These are phyloP conservation scores for Cercospora berteroae DNA, from an alignment of 2,329 filamentous ascomycete genomes.

Conservation along the genomic window DNA sequence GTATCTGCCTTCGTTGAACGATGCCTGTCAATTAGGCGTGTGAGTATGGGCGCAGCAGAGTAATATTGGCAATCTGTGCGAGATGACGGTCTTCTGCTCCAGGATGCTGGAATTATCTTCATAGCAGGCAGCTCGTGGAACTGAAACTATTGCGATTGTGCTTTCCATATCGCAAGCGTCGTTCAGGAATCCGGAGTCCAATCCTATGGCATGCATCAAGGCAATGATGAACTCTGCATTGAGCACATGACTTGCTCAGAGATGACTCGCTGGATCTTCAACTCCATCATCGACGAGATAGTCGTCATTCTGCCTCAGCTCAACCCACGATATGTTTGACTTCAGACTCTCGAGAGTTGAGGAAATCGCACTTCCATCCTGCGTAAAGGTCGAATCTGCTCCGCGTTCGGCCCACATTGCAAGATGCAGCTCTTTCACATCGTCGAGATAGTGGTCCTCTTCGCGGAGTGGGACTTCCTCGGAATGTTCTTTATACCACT, in stretches of 20 bases:
- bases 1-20: neutral
- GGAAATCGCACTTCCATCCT: neutral
- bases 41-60: neutral
- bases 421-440: neutral
- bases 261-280: neutral
- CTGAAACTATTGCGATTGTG: neutral
- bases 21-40: neutral
- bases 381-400: neutral
- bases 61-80: neutral
- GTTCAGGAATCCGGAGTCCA: neutral
- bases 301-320: constrained; percentile 1
- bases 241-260: neutral
- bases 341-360: neutral
- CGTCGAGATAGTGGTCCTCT: neutral
- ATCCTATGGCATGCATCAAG: neutral
- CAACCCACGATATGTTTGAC: neutral
- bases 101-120: no score
- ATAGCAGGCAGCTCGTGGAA: no score
- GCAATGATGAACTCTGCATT: neutral
- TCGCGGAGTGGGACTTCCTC: neutral
- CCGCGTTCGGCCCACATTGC: constrained; percentile 6
- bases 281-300: constrained; percentile 8
- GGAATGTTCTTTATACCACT: constrained; percentile 7
- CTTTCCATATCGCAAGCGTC: neutral
- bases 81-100: neutral